Conservation (phyloP, 768 basidiomycete species). For the Panaeolus cyanescens region DNA sequence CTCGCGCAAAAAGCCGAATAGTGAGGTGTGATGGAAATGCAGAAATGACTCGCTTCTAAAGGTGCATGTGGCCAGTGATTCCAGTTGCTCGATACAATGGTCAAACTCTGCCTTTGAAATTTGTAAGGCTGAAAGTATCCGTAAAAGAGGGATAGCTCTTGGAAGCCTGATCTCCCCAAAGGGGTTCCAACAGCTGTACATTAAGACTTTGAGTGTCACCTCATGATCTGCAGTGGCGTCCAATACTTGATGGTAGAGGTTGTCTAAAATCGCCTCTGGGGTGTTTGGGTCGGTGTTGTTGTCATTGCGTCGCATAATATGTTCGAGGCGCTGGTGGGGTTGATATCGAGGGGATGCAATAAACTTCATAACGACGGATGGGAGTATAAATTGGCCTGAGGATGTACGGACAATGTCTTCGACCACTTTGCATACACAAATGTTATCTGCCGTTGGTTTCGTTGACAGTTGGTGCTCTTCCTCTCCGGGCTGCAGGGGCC, state of each 20-base stretch:
- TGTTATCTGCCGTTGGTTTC: neutral
- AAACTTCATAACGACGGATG: conserved; percentile 6
- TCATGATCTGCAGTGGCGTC: neutral
- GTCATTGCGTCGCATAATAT: neutral
- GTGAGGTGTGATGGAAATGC: too few relatives aligned
- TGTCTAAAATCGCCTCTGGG: neutral
- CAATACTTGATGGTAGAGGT: neutral
- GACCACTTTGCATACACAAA: neutral
- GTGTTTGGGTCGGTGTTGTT: too few relatives aligned
- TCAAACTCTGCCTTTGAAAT: too few relatives aligned
- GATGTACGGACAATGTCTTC: conserved; percentile 3
- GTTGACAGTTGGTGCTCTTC: neutral
- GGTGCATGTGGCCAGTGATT: too few relatives aligned
- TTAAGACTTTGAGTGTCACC: neutral
- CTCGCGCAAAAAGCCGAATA: too few relatives aligned
- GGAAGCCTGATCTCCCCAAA: too few relatives aligned
- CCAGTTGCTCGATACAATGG: too few relatives aligned
- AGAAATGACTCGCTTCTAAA: too few relatives aligned
- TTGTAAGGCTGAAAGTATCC: too few relatives aligned
- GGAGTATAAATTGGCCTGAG: conserved; percentile 11
- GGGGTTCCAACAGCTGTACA: neutral
- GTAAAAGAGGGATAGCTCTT: too few relatives aligned
- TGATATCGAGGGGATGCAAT: conserved; percentile 2
- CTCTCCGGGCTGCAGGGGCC: too few relatives aligned
- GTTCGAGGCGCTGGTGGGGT: conserved; percentile 6